Base-by-base conservation (phyloP, 2,329 filamentous ascomycete genomes). In the Chrysosphaeria jannelii region DNA sequence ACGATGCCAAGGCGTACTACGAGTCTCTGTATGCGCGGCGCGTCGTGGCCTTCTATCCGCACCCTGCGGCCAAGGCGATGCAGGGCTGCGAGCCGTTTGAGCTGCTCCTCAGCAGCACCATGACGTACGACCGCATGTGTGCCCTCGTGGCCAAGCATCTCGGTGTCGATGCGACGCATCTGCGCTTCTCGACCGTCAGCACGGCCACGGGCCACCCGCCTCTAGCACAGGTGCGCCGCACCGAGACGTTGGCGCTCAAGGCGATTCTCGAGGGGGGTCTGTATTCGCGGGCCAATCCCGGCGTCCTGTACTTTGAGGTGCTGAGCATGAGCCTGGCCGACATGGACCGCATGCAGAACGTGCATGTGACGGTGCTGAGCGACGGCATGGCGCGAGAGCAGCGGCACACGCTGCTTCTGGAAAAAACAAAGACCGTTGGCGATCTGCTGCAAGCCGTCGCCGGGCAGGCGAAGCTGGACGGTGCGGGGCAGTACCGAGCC, bases 371-470 rank as follows among this genome's bases (percentile, higher is more conserved):
- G 2, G 81, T 71, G 63, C 50, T 97, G 21, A 71, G 68, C 19
- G 85, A 97, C 31, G 85, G 85, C 20, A 69, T 93, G 30, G 64
- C 64, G 8, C 93, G 91, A 49, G 79, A 90, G 8, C 78, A 91
- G 35, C 50, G 54, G 2, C 60, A 63, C 30, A 79, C 91, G 33
- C 46, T 93, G 20, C 61, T 97, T 25, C 76, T 93, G 4, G 65
- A 75, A 30, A 90, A 89, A 45, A 76, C 66, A 31, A 76, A 78
- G 8, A 68, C 57, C 10, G 60, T 90, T 16, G 56, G 65, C 14
- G 81, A 93, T 36, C 47, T 93, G 10, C 53, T 90, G 8, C 52
- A 63, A 25, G 64, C 57, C 2, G 47, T 97, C 28, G 53, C 75
- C 34, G 78, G 74, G 41, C 90, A 89, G 45, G 63, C 69, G 5